Conservation (phyloP, 108 stramenopile species). For the Fragilariopsis cylindrus region DNA sequence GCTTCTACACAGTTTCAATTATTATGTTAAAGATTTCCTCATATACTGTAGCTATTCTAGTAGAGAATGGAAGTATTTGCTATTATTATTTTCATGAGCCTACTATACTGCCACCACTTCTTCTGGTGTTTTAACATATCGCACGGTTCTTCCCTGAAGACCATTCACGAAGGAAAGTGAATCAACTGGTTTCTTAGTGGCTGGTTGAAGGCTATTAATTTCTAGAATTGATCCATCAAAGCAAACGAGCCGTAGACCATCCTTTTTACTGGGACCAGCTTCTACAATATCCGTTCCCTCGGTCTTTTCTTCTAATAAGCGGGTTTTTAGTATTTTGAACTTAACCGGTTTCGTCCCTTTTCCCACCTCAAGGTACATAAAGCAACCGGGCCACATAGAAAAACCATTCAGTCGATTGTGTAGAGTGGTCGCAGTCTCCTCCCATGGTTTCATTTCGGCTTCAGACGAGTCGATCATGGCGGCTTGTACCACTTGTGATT, state of each 20-base stretch:
- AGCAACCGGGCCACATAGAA: slow-evolving; percentile 94
- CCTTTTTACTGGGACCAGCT: slow-evolving; percentile 71
- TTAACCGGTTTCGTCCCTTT: slow-evolving; percentile 56
- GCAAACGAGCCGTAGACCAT: slow-evolving; percentile 85
- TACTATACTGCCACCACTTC: background rate
- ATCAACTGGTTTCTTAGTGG: slow-evolving; percentile 89
- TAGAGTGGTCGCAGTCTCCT: slow-evolving; percentile 67
- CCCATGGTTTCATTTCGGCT: slow-evolving; percentile 63
- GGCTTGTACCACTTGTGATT: slow-evolving; percentile 76
- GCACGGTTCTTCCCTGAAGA: slow-evolving; percentile 67
- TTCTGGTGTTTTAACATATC: slow-evolving; percentile 46
- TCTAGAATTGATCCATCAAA: slow-evolving; percentile 92
- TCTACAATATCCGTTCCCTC: slow-evolving; percentile 45
- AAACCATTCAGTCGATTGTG: slow-evolving; percentile 93
- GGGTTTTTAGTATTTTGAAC: slow-evolving; percentile 71
- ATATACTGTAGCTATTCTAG: too few relatives aligned
- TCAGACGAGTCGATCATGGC: slow-evolving; percentile 82
- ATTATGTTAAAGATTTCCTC: too few relatives aligned
- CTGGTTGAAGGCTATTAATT: slow-evolving; percentile 86
- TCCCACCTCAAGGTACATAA: slow-evolving; percentile 70
- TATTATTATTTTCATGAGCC: too few relatives aligned
- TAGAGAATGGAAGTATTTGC: too few relatives aligned
- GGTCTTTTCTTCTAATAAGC: slow-evolving; percentile 51
- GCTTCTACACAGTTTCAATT: too few relatives aligned
- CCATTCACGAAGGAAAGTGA: slow-evolving; percentile 95